Conservation (phyloP, 805 yeast genomes). For the Wickerhamiella nectarea region DNA sequence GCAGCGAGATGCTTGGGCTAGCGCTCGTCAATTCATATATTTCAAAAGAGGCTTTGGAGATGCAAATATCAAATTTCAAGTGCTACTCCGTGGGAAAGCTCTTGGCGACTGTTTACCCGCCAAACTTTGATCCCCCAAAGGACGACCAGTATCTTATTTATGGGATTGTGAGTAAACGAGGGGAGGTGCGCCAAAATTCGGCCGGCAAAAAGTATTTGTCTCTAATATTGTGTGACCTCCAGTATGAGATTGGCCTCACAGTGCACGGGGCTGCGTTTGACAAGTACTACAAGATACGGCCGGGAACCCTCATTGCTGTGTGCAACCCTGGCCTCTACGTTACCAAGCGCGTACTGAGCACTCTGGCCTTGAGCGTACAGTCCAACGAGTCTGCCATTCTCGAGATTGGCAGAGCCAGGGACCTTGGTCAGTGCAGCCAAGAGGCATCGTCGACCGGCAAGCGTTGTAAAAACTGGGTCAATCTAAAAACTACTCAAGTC, state of each 20-base stretch:
- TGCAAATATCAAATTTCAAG: slow-evolving; percentile 36
- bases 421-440: slow-evolving; percentile 55
- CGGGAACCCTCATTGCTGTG: slow-evolving; percentile 63
- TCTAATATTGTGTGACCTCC: slow-evolving; percentile 55
- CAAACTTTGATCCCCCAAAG: slow-evolving; percentile 52
- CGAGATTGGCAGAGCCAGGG: slow-evolving; percentile 59
- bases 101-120: slow-evolving; percentile 53
- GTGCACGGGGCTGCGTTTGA: slow-evolving; percentile 56
- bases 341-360: slow-evolving; percentile 14
- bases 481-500: slow-evolving; percentile 36
- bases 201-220: slow-evolving; percentile 41
- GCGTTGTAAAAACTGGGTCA: slow-evolving; percentile 48
- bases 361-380: slow-evolving; percentile 44
- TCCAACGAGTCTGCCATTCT: slow-evolving; percentile 40
- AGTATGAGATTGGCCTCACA: slow-evolving; percentile 42
- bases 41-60: slow-evolving; percentile 25
- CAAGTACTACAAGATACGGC: slow-evolving; percentile 55
- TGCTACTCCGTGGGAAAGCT: slow-evolving; percentile 44
- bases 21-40: slow-evolving; percentile 27
- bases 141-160: slow-evolving; percentile 66
- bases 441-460: slow-evolving; percentile 33
- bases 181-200: slow-evolving; percentile 33
- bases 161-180: slow-evolving; percentile 54
- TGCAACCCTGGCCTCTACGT: slow-evolving; percentile 54
- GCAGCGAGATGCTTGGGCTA: neutral